Evolutionary conservation across 2,329 filamentous ascomycete species (phyloP).

Genomic region (Phoma sp.): DNA sequence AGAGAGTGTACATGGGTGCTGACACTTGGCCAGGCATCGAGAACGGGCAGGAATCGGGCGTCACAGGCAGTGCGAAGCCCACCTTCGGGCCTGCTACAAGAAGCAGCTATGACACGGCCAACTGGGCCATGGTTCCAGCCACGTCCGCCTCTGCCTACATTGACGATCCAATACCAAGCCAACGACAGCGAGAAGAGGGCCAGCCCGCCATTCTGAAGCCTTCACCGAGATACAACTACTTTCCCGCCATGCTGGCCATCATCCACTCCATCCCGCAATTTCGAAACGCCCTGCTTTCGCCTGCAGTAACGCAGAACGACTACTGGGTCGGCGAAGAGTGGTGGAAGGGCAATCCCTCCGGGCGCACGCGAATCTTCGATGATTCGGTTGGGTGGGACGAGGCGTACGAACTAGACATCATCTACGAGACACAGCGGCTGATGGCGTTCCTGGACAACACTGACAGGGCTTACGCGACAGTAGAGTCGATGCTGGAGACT

Average conservation of each 20-base stretch:
- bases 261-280: slow-evolving; percentile 66
- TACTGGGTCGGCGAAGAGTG: slow-evolving; percentile 65
- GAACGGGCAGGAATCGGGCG: slow-evolving; percentile 60
- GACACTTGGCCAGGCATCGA: slow-evolving; percentile 39
- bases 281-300: slow-evolving; percentile 62
- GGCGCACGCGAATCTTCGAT: slow-evolving; percentile 59
- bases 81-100: slow-evolving; percentile 63
- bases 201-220: slow-evolving; percentile 66
- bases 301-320: slow-evolving; percentile 52
- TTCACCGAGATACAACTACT: slow-evolving; percentile 58
- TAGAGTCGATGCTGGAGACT: slow-evolving; percentile 57
- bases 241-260: slow-evolving; percentile 66
- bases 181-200: slow-evolving; percentile 55
- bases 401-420: slow-evolving; percentile 49
- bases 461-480: slow-evolving; percentile 64
- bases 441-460: slow-evolving; percentile 67
- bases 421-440: slow-evolving; percentile 65
- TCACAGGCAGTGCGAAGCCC: slow-evolving; percentile 51
- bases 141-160: slow-evolving; percentile 57
- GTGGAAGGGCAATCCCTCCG: slow-evolving; percentile 66
- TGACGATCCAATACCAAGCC: slow-evolving; percentile 59
- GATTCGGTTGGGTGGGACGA: slow-evolving; percentile 39
- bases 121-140: slow-evolving; percentile 63
- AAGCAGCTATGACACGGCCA: slow-evolving; percentile 59
- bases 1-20: slow-evolving; percentile 12